These are phyloP conservation scores for Dicorynia guianensis DNA, from an alignment of 306 rosid genomes.

Conservation along the genomic window DNA sequence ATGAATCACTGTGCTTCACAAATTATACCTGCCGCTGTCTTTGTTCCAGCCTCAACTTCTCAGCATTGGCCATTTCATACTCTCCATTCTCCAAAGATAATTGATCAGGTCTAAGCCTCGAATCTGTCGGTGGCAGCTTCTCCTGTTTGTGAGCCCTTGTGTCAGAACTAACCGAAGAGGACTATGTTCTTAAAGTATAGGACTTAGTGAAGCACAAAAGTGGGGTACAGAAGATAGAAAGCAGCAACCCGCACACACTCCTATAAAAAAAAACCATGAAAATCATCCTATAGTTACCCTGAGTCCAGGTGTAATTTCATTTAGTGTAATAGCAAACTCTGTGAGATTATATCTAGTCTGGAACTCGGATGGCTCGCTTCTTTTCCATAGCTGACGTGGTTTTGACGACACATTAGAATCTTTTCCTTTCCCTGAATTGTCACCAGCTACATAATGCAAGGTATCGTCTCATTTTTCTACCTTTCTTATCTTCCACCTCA, in stretches of 20 bases:
- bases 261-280: no score
- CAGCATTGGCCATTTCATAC: conserved; percentile 79
- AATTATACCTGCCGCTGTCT: conserved; percentile 83
- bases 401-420: conserved; percentile 61
- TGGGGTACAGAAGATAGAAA: background rate
- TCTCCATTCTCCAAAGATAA: conserved; percentile 89
- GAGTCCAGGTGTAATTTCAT: conserved; percentile 79
- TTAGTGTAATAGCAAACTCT: conserved; percentile 76
- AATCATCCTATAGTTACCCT: conserved; percentile 53
- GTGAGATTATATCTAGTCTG: conserved; percentile 84
- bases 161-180: conserved; percentile 29
- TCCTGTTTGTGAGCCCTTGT: conserved; percentile 59
- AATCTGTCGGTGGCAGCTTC: conserved; percentile 95
- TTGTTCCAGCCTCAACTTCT: conserved; percentile 87
- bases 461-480: conserved; percentile 93
- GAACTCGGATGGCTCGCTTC: conserved; percentile 59
- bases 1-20: background rate
- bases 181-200: background rate
- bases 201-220: background rate
- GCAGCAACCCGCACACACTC: no score
- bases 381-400: conserved; percentile 70
- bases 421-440: conserved; percentile 70
- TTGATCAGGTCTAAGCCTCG: conserved; percentile 96
- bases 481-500: conserved; percentile 75
- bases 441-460: conserved; percentile 71